Conservation (phyloP, 2,329 filamentous ascomycete species). For the Colletotrichum sp. region DNA sequence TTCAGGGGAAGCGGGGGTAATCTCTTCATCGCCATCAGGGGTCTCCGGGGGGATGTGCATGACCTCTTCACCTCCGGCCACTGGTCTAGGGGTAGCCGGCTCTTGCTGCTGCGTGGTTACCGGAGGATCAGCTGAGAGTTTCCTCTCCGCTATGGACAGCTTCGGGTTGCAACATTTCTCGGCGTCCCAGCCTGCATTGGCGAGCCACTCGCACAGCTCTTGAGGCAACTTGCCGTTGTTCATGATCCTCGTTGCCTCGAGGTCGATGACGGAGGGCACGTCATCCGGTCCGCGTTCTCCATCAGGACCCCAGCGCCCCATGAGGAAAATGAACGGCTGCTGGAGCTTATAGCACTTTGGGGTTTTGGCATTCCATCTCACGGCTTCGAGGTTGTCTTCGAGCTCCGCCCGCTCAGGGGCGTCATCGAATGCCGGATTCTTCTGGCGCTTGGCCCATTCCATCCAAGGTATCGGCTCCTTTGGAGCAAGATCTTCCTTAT, state of each 20-base stretch:
- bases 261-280: neutral
- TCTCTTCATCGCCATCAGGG: neutral
- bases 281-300: neutral
- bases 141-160: neutral
- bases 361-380: neutral
- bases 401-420: neutral
- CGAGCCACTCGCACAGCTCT: neutral
- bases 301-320: neutral
- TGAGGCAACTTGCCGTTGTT: neutral
- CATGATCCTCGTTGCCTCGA: neutral
- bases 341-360: neutral
- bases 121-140: neutral
- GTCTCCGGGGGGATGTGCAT: neutral
- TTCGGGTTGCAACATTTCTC: neutral
- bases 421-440: neutral
- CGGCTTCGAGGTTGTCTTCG: neutral
- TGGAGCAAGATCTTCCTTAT: neutral
- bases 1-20: neutral
- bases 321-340: neutral
- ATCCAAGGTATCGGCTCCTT: neutral
- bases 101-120: neutral
- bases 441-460: neutral
- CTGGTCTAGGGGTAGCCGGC: neutral
- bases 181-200: neutral
- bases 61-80: neutral